phyloP scores from a whole-genome alignment of 192 early-diverging fungal genomes.

The Coemansia biformis region DNA sequence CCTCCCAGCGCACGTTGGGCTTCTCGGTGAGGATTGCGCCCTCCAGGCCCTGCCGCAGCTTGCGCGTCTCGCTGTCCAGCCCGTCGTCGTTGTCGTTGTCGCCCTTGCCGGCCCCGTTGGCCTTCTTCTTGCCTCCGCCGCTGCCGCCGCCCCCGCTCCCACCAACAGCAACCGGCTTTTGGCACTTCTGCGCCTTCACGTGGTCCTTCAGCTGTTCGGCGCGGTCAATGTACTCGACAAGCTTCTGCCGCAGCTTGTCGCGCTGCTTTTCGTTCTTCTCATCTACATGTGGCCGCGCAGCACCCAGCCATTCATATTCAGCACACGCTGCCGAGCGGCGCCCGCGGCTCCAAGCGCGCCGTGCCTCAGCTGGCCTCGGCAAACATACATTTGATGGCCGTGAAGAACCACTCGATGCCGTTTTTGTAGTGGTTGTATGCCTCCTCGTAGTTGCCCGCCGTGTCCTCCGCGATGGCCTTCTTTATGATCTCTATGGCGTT shows the following conservation, averaged over 20 bases:
- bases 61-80: slow-evolving; percentile 75
- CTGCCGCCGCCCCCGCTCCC: slow-evolving; percentile 27
- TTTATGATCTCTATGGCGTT: slow-evolving; percentile 92
- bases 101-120: slow-evolving; percentile 13
- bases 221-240: slow-evolving; percentile 88
- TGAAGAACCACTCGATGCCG: slow-evolving; percentile 90
- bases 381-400: slow-evolving; percentile 95
- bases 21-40: slow-evolving; percentile 91
- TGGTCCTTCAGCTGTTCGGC: slow-evolving; percentile 93
- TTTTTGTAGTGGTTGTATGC: slow-evolving; percentile 86
- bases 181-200: slow-evolving; percentile 68
- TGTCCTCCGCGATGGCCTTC: slow-evolving; percentile 89
- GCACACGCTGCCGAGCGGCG: too few relatives aligned
- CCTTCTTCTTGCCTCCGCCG: slow-evolving; percentile 45
- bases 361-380: too few relatives aligned
- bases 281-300: too few relatives aligned
- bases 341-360: too few relatives aligned
- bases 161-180: slow-evolving; percentile 58
- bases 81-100: slow-evolving; percentile 50
- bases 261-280: slow-evolving; percentile 91
- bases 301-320: too few relatives aligned
- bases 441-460: slow-evolving; percentile 79
- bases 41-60: slow-evolving; percentile 61
- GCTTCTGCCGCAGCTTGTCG: slow-evolving; percentile 78
- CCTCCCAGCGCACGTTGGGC: slow-evolving; percentile 95